These are phyloP conservation scores for Adansonia grandidieri DNA, from an alignment of 441 rosid genomes.

Conservation along the genomic window DNA sequence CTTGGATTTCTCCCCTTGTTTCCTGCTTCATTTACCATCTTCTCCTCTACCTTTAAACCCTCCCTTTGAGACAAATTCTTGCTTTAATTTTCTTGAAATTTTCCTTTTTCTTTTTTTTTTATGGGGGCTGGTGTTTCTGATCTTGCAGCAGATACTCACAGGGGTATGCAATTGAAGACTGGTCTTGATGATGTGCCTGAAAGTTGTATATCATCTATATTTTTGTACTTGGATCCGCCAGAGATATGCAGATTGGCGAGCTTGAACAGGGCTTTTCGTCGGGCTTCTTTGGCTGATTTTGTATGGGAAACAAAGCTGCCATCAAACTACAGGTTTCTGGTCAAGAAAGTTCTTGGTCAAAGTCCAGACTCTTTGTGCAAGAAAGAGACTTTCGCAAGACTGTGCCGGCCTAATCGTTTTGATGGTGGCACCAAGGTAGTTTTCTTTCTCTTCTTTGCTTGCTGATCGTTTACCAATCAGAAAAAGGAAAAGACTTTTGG, in stretches of 20 bases:
- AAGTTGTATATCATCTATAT: slow-evolving; percentile 52
- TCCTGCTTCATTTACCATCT: slow-evolving; percentile 47
- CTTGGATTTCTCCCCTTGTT: slow-evolving; percentile 45
- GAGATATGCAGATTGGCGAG: slow-evolving; percentile 57
- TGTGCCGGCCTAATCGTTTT: slow-evolving; percentile 50
- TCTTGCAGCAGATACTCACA: slow-evolving; percentile 31
- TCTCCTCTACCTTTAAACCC: slow-evolving; percentile 57
- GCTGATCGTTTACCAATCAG: not conserved
- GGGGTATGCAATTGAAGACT: slow-evolving; percentile 26
- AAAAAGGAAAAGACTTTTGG: not conserved
- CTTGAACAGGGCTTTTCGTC: slow-evolving; percentile 52
- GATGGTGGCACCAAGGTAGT: slow-evolving; percentile 63
- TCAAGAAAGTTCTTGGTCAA: slow-evolving; percentile 44
- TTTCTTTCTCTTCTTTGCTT: not conserved
- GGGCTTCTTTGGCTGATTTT: slow-evolving; percentile 60
- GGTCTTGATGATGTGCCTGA: slow-evolving; percentile 62
- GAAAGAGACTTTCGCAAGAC: slow-evolving; percentile 55
- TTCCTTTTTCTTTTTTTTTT: not conserved
- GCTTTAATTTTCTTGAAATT: not conserved
- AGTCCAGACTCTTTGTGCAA: slow-evolving; percentile 37
- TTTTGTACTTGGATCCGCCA: slow-evolving; percentile 58
- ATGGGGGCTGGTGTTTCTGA: slow-evolving; percentile 63
- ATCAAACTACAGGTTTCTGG: slow-evolving; percentile 48
- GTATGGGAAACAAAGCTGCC: slow-evolving; percentile 74
- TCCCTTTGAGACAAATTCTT: slow-evolving; percentile 13